Evolutionary conservation across 2,329 filamentous ascomycete species (phyloP).

Genomic region (Rhinocladiella mackenziei): DNA sequence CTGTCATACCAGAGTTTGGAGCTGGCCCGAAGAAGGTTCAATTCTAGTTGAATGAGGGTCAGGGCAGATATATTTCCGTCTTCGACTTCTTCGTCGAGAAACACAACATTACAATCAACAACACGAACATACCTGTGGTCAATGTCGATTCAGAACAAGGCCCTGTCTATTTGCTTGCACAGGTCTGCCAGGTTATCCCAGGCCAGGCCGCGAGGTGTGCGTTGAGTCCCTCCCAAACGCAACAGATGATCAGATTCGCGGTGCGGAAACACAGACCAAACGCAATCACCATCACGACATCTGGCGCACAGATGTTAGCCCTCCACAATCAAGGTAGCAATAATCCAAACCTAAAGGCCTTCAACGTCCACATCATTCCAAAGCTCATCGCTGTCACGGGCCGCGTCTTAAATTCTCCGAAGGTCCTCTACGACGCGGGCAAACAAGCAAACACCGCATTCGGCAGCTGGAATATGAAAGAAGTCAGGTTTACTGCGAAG

Average conservation of each 20-base stretch:
- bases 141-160: slow-evolving; percentile 59
- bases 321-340: slow-evolving; percentile 19
- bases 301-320: slow-evolving; percentile 19
- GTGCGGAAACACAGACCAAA: slow-evolving; percentile 65
- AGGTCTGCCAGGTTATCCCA: slow-evolving; percentile 59
- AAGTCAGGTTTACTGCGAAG: no score
- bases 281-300: slow-evolving; percentile 39
- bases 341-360: no score
- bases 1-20: slow-evolving; percentile 36
- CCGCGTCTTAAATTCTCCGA: no score
- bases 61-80: slow-evolving; percentile 47
- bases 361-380: no score
- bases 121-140: slow-evolving; percentile 54
- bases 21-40: slow-evolving; percentile 52
- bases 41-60: slow-evolving; percentile 46
- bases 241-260: slow-evolving; percentile 67
- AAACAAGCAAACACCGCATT: no score
- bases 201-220: slow-evolving; percentile 63
- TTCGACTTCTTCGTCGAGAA: slow-evolving; percentile 45
- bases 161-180: slow-evolving; percentile 63
- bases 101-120: slow-evolving; percentile 35
- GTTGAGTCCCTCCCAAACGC: slow-evolving; percentile 58
- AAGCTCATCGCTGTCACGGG: no score
- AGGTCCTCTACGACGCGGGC: no score
- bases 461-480: no score